Base-by-base conservation (phyloP, 2,329 filamentous ascomycete species). In the Allantophomopsis cytisporea region DNA sequence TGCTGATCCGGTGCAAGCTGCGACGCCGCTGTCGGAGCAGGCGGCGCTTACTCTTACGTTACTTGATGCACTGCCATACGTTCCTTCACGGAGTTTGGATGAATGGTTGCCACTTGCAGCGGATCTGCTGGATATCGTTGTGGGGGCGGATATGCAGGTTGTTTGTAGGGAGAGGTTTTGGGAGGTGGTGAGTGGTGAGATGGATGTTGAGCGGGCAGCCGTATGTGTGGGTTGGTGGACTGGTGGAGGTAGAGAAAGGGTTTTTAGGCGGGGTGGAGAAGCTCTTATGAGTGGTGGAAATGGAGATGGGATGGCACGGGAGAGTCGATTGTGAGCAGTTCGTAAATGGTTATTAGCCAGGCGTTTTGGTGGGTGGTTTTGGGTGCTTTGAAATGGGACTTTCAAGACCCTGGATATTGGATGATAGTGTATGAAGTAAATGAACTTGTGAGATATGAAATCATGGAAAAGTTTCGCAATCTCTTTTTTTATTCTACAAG, bases 211-310 rank as follows among this genome's bases (percentile, higher is more conserved):
- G 48, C 65, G 78, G 35, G 76, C 77, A 16, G 66, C 71, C 44
- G 63, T 74, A 39, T 80, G 76, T 49, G 76, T 83, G 34, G 67
- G 66, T 4, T 84, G 80, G 80, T 83, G 80, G 80, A 72, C 66
- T 31, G 53, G 45, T 28, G 76, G 72, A 14, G 53, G 54, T 7
- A 47, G 53, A 38, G 48, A 53, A 14, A 46, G 40, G 14, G 50
- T 56, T 3, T 36, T 56, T 13, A 13, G 33, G 38, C 2, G n/a
- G 18, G 43, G 45, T 13, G 23, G 31, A 35, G 52, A 43, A 1
- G 43, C 47, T 7, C 51, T 51, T 31, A 55, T 55, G 52, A 55
- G 52, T 48, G 52, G 51, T 14, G 52, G 47, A 2, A 38, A 54
- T 16, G 46, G 45, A 2, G 33, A 34, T 3, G 40, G 44, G 11